Evolutionary conservation across 148 eudicot genomes (phyloP).

Genomic region (Camellia japonica): DNA sequence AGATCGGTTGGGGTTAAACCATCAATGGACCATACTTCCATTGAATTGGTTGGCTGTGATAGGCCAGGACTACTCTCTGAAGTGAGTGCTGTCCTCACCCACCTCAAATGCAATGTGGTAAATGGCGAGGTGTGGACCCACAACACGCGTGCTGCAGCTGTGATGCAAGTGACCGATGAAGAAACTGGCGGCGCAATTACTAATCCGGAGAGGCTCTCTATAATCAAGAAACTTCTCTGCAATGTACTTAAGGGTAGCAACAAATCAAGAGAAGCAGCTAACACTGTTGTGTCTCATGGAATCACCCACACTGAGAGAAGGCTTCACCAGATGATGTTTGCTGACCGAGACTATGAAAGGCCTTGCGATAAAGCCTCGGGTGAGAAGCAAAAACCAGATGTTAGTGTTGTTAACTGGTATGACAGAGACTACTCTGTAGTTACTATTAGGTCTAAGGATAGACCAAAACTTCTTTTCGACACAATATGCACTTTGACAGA

Average conservation of each 20-base stretch:
- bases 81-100: conserved; percentile 74
- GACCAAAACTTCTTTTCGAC: conserved; percentile 91
- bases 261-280: conserved; percentile 65
- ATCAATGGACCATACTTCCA: conserved; percentile 54
- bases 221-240: conserved; percentile 58
- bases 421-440: conserved; percentile 87
- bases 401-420: conserved; percentile 76
- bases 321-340: conserved; percentile 93
- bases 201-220: conserved; percentile 54
- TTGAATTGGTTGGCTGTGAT: conserved; percentile 80
- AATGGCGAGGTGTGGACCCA: conserved; percentile 97
- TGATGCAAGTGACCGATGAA: conserved; percentile 84
- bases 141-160: conserved; percentile 85
- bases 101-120: conserved; percentile 82
- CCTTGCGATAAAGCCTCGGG: conserved; percentile 26
- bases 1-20: conserved; percentile 73
- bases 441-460: conserved; percentile 71
- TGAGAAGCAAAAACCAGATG: conserved; percentile 58
- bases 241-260: conserved; percentile 77
- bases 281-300: conserved; percentile 65
- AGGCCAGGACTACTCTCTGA: conserved; percentile 90
- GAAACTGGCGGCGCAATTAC: conserved; percentile 51
- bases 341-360: conserved; percentile 75
- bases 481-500: conserved; percentile 88
- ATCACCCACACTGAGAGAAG: conserved; percentile 73